Evolutionary conservation across 805 yeast species (phyloP).

Genomic region (Saccharomyces mikatae): DNA sequence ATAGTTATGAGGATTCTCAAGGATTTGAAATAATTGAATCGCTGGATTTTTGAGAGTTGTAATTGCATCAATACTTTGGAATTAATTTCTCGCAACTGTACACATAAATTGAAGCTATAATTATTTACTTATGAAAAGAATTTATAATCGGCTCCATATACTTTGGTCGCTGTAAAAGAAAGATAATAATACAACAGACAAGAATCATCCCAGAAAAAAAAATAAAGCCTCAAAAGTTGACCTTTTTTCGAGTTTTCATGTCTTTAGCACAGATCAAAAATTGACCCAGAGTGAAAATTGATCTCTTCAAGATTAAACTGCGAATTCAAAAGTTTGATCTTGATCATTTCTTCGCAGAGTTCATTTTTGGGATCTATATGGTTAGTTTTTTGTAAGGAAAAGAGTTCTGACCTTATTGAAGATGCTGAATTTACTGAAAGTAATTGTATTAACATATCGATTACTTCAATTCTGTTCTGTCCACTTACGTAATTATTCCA

Average conservation of each 20-base stretch:
- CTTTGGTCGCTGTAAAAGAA: background rate
- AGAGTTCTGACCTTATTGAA: slow-evolving; percentile 3
- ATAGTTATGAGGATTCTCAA: slow-evolving; percentile 81
- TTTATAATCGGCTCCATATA: background rate
- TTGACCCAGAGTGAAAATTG: slow-evolving; percentile 1
- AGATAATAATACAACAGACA: background rate
- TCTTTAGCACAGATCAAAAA: background rate
- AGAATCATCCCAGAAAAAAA: background rate
- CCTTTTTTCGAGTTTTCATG: background rate
- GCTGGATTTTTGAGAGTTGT: slow-evolving; percentile 72
- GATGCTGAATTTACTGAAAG: slow-evolving; percentile 3
- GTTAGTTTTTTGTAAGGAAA: slow-evolving; percentile 1
- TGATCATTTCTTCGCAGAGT: slow-evolving; percentile 1
- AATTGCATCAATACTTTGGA: background rate
- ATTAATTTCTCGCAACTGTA: background rate
- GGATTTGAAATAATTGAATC: slow-evolving; percentile 91
- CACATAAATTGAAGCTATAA: background rate
- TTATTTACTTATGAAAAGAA: background rate
- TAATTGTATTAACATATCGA: slow-evolving; percentile 3
- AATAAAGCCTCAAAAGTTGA: background rate
- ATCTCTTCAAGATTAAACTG: slow-evolving; percentile 4
- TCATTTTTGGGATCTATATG: background rate
- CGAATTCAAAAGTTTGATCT: slow-evolving; percentile 4
- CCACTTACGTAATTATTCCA: slow-evolving; percentile 2
- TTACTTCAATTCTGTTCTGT: background rate